phyloP scores from a whole-genome alignment of 129 eudicot genomes.

The Lactuca saligna region DNA sequence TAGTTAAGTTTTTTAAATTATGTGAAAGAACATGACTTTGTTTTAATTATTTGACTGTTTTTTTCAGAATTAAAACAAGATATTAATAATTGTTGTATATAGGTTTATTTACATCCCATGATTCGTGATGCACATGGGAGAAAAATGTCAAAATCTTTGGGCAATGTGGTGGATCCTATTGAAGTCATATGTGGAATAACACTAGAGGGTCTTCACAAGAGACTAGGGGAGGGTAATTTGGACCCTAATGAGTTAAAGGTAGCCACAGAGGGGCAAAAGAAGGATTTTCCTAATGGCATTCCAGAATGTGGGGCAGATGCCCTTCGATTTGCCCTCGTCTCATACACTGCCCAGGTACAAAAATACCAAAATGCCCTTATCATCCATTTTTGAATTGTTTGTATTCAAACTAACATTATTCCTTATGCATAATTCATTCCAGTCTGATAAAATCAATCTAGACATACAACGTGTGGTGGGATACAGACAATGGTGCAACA shows the following conservation, averaged over 20 bases:
- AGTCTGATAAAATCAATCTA: slow-evolving; percentile 93
- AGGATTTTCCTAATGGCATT: slow-evolving; percentile 89
- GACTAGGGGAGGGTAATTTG: slow-evolving; percentile 89
- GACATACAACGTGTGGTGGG: slow-evolving; percentile 92
- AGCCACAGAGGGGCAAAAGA: slow-evolving; percentile 82
- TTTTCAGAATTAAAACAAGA: not conserved
- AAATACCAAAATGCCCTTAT: no score
- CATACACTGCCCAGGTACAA: slow-evolving; percentile 91
- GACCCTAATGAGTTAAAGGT: slow-evolving; percentile 65
- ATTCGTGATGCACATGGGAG: slow-evolving; percentile 98
- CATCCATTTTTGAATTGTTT: not conserved
- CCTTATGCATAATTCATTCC: slow-evolving; percentile 19
- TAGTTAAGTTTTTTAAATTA: slow-evolving; percentile 13
- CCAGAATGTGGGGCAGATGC: slow-evolving; percentile 98
- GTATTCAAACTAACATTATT: slow-evolving; percentile 11
- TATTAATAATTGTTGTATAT: not conserved
- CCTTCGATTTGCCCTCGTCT: slow-evolving; percentile 91
- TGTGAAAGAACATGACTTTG: no score
- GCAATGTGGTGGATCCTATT: slow-evolving; percentile 94
- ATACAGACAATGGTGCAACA: slow-evolving; percentile 92
- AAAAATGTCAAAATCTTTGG: slow-evolving; percentile 97
- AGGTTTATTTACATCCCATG: slow-evolving; percentile 98
- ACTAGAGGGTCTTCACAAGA: slow-evolving; percentile 76
- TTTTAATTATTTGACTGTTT: not conserved
- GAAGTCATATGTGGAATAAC: slow-evolving; percentile 82